Conservation (phyloP, 495 filamentous ascomycete genomes). For the Aspergillus baeticus region DNA sequence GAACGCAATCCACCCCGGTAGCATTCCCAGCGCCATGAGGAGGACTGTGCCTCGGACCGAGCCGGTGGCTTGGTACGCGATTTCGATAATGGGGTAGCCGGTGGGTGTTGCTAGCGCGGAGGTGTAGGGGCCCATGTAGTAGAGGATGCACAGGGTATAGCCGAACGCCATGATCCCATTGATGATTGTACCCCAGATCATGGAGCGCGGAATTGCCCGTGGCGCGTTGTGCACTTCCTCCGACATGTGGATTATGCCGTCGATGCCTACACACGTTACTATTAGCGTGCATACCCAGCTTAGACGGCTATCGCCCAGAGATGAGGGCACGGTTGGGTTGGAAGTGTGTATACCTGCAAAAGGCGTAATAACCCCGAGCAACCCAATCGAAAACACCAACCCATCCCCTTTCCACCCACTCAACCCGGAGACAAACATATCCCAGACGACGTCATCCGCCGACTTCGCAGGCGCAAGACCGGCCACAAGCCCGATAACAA, state of each 20-base stretch:
- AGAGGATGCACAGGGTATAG: conserved; percentile 40
- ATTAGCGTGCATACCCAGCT: too few relatives aligned
- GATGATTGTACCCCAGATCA: conserved; percentile 39
- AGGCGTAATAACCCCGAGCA: too few relatives aligned
- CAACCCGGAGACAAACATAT: too few relatives aligned
- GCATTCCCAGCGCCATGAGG: conserved; percentile 39
- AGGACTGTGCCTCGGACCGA: conserved; percentile 44
- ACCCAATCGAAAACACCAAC: too few relatives aligned
- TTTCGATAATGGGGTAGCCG: conserved; percentile 53
- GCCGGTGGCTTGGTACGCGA: conserved; percentile 48
- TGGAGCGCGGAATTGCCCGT: conserved; percentile 33
- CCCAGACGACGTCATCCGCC: too few relatives aligned
- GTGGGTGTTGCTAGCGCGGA: conserved; percentile 37
- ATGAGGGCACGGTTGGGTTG: too few relatives aligned
- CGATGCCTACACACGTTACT: too few relatives aligned
- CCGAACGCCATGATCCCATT: conserved; percentile 42
- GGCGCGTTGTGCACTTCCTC: conserved; percentile 48
- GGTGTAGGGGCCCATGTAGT: conserved; percentile 40
- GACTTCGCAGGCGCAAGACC: conserved; percentile 45
- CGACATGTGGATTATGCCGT: conserved; percentile 37
- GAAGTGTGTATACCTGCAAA: too few relatives aligned
- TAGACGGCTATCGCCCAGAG: too few relatives aligned
- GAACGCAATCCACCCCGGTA: conserved; percentile 39
- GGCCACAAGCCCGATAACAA: conserved; percentile 42
- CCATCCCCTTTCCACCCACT: too few relatives aligned